phyloP scores from a whole-genome alignment of 2,329 filamentous ascomycete genomes.

The Tympanopsis confertula region DNA sequence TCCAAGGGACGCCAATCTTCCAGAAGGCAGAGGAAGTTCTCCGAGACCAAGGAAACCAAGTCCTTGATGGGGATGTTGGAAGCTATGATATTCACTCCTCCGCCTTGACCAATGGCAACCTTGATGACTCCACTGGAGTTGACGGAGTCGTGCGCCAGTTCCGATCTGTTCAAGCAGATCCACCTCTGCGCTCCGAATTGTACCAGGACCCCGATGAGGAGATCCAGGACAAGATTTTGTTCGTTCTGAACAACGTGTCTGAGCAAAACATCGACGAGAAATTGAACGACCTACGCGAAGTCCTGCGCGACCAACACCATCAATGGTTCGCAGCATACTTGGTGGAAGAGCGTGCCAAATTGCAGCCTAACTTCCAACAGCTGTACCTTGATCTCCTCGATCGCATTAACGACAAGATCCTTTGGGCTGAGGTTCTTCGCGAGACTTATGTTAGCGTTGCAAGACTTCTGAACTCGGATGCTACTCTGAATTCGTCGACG shows the following conservation, averaged over 20 bases:
- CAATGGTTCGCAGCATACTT: slow-evolving; percentile 95
- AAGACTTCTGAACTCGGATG: slow-evolving; percentile 80
- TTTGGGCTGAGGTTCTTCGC: slow-evolving; percentile 82
- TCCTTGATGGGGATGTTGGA: slow-evolving; percentile 7
- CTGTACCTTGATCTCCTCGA: slow-evolving; percentile 85
- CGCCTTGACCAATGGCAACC: slow-evolving; percentile 55
- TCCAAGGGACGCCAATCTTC: slow-evolving; percentile 77
- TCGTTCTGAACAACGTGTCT: slow-evolving; percentile 92
- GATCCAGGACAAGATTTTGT: slow-evolving; percentile 84
- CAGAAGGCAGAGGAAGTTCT: slow-evolving; percentile 73
- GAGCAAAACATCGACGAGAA: slow-evolving; percentile 78
- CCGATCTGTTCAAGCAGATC: slow-evolving; percentile 65
- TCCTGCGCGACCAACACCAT: slow-evolving; percentile 70
- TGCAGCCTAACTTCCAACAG: slow-evolving; percentile 92
- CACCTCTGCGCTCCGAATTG: slow-evolving; percentile 45
- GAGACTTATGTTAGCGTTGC: slow-evolving; percentile 84
- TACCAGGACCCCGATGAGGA: slow-evolving; percentile 79
- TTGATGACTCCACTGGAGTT: slow-evolving; percentile 45
- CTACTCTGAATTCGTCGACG: slow-evolving; percentile 69
- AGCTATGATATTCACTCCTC: slow-evolving; percentile 25
- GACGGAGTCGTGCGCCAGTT: slow-evolving; percentile 64
- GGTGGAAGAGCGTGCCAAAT: slow-evolving; percentile 89
- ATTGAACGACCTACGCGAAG: slow-evolving; percentile 67
- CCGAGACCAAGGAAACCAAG: slow-evolving; percentile 52
- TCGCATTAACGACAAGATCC: slow-evolving; percentile 63